A percentile compares a stretch with the other conserved stretches of the same genome.
Evolutionary conservation across 306 rosid species (phyloP).

Genomic region (Cucurbita ficifolia): DNA sequence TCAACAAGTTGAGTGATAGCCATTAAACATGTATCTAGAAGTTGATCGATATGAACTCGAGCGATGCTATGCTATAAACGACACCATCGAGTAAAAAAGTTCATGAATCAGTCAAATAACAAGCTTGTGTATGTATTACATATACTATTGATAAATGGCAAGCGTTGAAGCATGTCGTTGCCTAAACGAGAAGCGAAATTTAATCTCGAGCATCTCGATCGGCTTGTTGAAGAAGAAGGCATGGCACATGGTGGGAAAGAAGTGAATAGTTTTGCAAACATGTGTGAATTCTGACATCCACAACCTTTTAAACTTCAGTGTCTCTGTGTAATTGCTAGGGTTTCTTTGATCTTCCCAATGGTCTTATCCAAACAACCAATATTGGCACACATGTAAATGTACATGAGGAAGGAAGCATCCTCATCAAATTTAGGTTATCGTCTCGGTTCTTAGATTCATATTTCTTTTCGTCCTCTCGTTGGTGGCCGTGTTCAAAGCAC

Average conservation of each 20-base stretch:
- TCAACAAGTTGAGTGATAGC: not conserved
- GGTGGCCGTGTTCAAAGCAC: too few relatives aligned
- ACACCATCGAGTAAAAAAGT: too few relatives aligned
- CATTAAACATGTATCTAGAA: not conserved
- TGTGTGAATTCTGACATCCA: not conserved
- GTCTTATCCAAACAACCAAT: not conserved
- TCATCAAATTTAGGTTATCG: not conserved
- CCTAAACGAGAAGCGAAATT: too few relatives aligned
- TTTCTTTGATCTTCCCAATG: not conserved
- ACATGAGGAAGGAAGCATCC: not conserved
- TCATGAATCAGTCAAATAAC: too few relatives aligned
- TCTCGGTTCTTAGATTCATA: not conserved
- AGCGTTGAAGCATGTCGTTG: not conserved
- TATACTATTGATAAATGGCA: not conserved
- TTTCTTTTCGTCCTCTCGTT: not conserved
- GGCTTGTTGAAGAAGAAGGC: not conserved
- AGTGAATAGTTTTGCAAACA: not conserved
- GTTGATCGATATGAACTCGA: not conserved
- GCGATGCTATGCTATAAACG: not conserved
- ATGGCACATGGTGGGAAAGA: not conserved
- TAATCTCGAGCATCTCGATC: not conserved
- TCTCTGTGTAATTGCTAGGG: not conserved
- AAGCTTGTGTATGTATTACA: too few relatives aligned
- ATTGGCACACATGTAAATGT: not conserved
- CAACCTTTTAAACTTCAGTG: not conserved